A percentile compares a stretch with the other conserved stretches of the same genome.
Evolutionary conservation across 1,139 yeast genomes (phyloP).

Genomic region (Yamadazyma kanchanaburiensis): DNA sequence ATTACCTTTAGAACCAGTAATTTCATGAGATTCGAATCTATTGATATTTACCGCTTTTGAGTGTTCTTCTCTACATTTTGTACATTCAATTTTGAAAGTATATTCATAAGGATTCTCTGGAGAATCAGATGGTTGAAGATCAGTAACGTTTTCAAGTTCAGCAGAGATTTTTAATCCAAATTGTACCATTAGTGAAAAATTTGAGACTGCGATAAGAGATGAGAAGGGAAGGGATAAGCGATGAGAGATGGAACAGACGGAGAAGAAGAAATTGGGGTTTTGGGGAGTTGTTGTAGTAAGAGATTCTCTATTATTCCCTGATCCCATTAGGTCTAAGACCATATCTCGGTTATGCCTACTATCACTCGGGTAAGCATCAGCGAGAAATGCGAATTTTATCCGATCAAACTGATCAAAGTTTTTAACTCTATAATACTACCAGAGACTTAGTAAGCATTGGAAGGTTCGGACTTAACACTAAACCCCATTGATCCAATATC

Average conservation of each 20-base stretch:
- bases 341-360: no score
- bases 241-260: no score
- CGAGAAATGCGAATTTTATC: slow-evolving; percentile 1
- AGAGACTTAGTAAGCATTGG: no score
- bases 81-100: slow-evolving; percentile 70
- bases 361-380: not conserved
- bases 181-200: slow-evolving; percentile 28
- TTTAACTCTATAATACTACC: no score
- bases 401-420: not conserved
- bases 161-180: slow-evolving; percentile 54
- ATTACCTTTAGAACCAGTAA: slow-evolving; percentile 73
- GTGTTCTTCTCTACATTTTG: slow-evolving; percentile 76
- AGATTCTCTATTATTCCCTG: no score
- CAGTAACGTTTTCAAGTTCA: slow-evolving; percentile 60
- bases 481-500: no score
- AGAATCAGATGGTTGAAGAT: slow-evolving; percentile 61
- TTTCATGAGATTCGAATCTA: slow-evolving; percentile 56
- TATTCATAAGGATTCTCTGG: slow-evolving; percentile 66
- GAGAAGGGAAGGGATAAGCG: not conserved
- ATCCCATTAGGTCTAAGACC: no score
- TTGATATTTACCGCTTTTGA: slow-evolving; percentile 73
- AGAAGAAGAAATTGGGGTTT: no score
- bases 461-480: no score
- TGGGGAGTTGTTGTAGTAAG: no score
- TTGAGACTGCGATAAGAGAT: not conserved